Evolutionary conservation across 352 stramenopile genomes (phyloP).

Genomic region (Globisporangium emineosum): DNA sequence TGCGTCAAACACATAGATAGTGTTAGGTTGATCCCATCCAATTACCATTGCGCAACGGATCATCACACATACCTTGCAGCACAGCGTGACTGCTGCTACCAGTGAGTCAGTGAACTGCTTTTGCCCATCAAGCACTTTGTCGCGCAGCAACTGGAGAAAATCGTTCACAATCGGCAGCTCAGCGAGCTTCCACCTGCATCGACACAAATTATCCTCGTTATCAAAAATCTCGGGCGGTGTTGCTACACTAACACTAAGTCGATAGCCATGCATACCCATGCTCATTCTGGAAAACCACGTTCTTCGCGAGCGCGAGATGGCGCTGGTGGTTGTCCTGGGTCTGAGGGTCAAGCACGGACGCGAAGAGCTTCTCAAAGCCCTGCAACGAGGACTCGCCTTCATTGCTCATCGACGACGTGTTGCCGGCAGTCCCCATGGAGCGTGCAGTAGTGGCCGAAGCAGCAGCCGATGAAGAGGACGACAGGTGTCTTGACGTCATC

Average conservation of each 20-base stretch:
- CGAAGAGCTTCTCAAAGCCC: constrained; percentile 68
- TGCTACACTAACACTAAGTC: background rate
- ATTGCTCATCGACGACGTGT: background rate
- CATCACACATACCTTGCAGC: constrained; percentile 34
- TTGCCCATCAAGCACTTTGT: constrained; percentile 49
- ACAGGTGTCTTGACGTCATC: constrained; percentile 11
- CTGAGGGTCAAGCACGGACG: constrained; percentile 53
- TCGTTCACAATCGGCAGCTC: constrained; percentile 63
- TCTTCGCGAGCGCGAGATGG: constrained; percentile 73
- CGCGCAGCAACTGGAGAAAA: constrained; percentile 48
- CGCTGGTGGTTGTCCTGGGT: constrained; percentile 60
- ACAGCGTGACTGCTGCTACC: constrained; percentile 36
- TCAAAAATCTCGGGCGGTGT: background rate
- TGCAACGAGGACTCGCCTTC: constrained; percentile 27
- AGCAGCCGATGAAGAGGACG: background rate
- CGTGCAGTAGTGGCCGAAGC: background rate
- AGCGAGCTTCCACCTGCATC: constrained; percentile 59
- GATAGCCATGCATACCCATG: constrained; percentile 29
- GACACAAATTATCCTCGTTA: background rate
- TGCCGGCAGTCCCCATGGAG: background rate
- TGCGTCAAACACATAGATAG: background rate
- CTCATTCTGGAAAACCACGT: constrained; percentile 75
- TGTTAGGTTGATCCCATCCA: too few species aligned
- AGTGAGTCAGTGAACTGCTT: constrained; percentile 42
- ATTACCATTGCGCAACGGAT: too few species aligned